Conservation (phyloP, 345 rosid species). For the Acer campestre region DNA sequence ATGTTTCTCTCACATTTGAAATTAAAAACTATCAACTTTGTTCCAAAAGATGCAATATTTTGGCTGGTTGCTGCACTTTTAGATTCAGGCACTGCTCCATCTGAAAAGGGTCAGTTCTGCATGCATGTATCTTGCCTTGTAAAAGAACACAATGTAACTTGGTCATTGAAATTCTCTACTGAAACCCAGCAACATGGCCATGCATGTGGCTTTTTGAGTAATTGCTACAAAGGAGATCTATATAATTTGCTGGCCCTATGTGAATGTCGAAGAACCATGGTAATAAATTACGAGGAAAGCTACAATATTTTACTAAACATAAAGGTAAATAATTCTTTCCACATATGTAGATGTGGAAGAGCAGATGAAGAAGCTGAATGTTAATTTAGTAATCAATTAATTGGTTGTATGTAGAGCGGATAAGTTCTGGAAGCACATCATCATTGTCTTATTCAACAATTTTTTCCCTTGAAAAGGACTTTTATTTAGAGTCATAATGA, state of each 20-base stretch:
- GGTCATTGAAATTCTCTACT: not conserved
- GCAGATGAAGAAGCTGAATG: not conserved
- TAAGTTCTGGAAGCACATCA: not conserved
- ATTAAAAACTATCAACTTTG: no score
- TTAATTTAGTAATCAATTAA: no score
- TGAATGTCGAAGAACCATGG: not conserved
- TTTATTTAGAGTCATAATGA: not conserved
- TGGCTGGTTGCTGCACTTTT: no score
- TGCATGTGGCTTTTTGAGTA: not conserved
- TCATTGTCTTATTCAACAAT: not conserved
- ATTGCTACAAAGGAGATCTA: not conserved
- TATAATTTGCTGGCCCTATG: not conserved
- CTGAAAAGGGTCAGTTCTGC: no score
- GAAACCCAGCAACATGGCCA: not conserved
- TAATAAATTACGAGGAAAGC: not conserved
- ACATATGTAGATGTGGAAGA: not conserved
- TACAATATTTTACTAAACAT: not conserved
- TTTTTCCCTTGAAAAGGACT: no score
- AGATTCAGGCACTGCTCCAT: no score
- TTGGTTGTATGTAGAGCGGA: not conserved
- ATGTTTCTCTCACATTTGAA: not conserved
- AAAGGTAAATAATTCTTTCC: not conserved
- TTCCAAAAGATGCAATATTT: no score
- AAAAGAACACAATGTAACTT: not conserved
- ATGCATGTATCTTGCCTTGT: no score